Evolutionary conservation across 2,329 filamentous ascomycete species (phyloP), one percentile per base, ranked within the genome.

Genomic region (Pyrenophora teres): DNA sequence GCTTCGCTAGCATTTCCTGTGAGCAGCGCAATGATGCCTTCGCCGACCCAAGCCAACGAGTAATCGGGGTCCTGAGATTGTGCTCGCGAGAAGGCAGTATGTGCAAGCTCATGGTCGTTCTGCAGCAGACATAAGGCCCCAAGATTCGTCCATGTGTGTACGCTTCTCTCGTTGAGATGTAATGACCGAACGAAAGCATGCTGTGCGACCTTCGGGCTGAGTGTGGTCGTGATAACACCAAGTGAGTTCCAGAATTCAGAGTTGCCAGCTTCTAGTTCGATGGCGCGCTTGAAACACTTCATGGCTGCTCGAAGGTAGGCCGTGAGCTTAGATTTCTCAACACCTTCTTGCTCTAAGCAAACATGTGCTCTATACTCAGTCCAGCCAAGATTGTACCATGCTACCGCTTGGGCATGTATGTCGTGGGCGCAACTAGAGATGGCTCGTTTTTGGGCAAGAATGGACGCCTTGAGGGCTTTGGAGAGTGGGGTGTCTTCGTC

Each of bases 221-320:
- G 81, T 39, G 85, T 85, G 57, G 90, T 92, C 2, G 94, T 97
- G 21, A 90, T 91, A 3, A 97, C 90, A 42, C 93, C 94, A 2
- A 99, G 81, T 0, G 94, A 88, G 68, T 97, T 97, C 94, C 94
- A 99, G 72, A 97, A 97, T 62, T 97, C 93, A 0, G 90, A 80
- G 68, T 97, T 99, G 44, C 92, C 90, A 6, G 92, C 89, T 73
- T 99, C 95, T 1, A 97, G 81, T 74, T 97, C 94, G 59, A 99
- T 99, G 1, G 94, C 90, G 38, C 90, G 83, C 76, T 99, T 99
- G 81, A 99, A 97, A 64, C 90, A 94, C 47, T 87, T 83, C 57
- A 97, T 88, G 1, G 94, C 84, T 6, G 92, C 87, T 71, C 88
- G 92, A 40, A 94, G 79, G 61, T 91, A 92, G 60, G 81, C 82